Percentiles rank a stretch among this genome's conserved stretches.
phyloP scores from a whole-genome alignment of 495 filamentous ascomycete species.

The Aspergillus nidulans region DNA sequence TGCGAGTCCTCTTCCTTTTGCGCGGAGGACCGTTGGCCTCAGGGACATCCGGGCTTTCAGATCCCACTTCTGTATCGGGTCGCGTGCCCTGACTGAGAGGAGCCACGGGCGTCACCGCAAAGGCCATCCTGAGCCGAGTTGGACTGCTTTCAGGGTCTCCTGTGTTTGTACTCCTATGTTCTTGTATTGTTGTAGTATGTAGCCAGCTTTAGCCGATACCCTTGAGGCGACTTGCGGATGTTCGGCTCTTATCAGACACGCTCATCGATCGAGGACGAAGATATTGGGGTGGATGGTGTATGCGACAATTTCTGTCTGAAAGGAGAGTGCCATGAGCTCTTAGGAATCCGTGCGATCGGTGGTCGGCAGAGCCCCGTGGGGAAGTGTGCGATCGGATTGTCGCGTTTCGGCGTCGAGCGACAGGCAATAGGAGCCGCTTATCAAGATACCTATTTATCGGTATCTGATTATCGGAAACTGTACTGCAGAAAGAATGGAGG shows the following conservation, averaged over 20 bases:
- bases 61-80: conserved; percentile 23
- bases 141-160: neutral
- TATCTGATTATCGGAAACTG: too few species aligned
- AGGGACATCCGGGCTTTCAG: conserved; percentile 27
- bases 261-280: conserved; percentile 9
- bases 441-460: neutral
- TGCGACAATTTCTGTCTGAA: neutral
- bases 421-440: neutral
- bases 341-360: neutral
- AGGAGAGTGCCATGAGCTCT: conserved; percentile 7
- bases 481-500: neutral
- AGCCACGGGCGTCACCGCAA: conserved; percentile 24
- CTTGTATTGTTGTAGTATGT: conserved; percentile 1
- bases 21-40: conserved; percentile 39
- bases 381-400: neutral
- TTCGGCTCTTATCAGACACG: conserved; percentile 34
- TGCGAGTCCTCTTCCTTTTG: conserved; percentile 78
- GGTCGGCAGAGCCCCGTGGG: conserved; percentile 9
- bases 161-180: neutral
- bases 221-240: conserved; percentile 37
- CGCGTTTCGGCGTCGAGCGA: neutral
- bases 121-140: conserved; percentile 18
- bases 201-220: conserved; percentile 24
- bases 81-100: conserved; percentile 18
- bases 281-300: neutral